A percentile compares a stretch with the other conserved stretches of the same genome.
Conservation (phyloP, 441 rosid species). For the Eruca vesicaria region DNA sequence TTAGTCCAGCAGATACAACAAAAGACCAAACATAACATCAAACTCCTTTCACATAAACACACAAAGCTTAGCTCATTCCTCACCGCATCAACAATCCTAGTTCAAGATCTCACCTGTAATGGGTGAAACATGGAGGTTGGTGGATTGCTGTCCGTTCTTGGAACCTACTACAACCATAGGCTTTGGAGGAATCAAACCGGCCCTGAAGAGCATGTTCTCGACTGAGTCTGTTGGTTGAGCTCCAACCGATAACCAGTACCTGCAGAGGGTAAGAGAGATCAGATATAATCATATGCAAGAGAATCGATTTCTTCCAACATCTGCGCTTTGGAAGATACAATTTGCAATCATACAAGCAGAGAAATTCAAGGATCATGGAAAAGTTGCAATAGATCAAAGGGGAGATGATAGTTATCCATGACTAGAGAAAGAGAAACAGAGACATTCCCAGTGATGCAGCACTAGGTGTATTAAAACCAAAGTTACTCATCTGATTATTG, state of each 20-base stretch:
- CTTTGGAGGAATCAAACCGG: conserved; percentile 76
- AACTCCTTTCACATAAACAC: not conserved
- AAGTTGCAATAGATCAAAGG: not conserved
- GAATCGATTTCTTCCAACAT: not conserved
- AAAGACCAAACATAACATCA: not conserved
- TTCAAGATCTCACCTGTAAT: conserved; percentile 62
- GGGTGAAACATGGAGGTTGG: conserved; percentile 69
- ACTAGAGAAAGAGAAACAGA: not conserved
- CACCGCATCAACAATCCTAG: conserved; percentile 24
- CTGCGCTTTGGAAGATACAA: not conserved
- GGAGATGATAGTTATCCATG: not conserved
- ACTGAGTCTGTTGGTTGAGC: conserved; percentile 91
- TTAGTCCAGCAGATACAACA: not conserved
- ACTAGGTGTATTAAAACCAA: not conserved
- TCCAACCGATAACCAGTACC: conserved; percentile 97
- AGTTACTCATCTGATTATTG: not conserved
- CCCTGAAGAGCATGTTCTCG: conserved; percentile 74
- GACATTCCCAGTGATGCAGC: not conserved
- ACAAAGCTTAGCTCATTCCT: not conserved
- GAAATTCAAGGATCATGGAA: not conserved
- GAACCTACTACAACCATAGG: conserved; percentile 66
- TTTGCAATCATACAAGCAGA: conserved; percentile 3
- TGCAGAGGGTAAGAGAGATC: conserved; percentile 24
- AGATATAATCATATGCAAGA: not conserved
- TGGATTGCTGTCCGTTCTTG: conserved; percentile 73